Conservation (phyloP, 306 rosid species). For the Vicia villosa region DNA sequence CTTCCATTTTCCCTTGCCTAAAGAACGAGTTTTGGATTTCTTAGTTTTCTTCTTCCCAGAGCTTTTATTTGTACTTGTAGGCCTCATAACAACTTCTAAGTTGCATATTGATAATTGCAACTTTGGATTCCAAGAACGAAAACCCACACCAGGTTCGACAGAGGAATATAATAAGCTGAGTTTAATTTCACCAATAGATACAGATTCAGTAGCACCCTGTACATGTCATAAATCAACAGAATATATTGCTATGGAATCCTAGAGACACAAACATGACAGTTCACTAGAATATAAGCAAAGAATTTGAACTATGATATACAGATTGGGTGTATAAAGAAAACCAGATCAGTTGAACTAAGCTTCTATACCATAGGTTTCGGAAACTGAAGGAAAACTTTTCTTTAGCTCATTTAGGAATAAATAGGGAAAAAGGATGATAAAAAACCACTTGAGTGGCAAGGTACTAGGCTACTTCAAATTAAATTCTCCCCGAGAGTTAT, state of each 20-base stretch:
- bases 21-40: constrained; percentile 52
- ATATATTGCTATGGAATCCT: constrained; percentile 32
- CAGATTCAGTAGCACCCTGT: constrained; percentile 84
- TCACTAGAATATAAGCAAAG: constrained; percentile 16
- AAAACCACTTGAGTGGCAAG: not conserved
- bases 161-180: constrained; percentile 68
- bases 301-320: constrained; percentile 15
- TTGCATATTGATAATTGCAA: constrained; percentile 73
- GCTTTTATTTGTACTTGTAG: constrained; percentile 64
- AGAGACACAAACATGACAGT: constrained; percentile 23
- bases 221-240: constrained; percentile 39
- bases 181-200: constrained; percentile 83
- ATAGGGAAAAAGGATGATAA: not conserved
- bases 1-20: constrained; percentile 81
- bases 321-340: constrained; percentile 11
- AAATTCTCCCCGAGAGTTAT: not conserved
- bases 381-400: not conserved
- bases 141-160: constrained; percentile 57
- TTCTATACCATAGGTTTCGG: not conserved
- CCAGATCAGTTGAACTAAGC: constrained; percentile 3
- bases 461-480: not conserved
- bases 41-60: constrained; percentile 51
- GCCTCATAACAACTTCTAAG: constrained; percentile 69
- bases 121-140: constrained; percentile 72
- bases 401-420: not conserved